These are phyloP conservation scores for Tarenaya hassleriana DNA, from an alignment of 345 rosid genomes.

Conservation along the genomic window DNA sequence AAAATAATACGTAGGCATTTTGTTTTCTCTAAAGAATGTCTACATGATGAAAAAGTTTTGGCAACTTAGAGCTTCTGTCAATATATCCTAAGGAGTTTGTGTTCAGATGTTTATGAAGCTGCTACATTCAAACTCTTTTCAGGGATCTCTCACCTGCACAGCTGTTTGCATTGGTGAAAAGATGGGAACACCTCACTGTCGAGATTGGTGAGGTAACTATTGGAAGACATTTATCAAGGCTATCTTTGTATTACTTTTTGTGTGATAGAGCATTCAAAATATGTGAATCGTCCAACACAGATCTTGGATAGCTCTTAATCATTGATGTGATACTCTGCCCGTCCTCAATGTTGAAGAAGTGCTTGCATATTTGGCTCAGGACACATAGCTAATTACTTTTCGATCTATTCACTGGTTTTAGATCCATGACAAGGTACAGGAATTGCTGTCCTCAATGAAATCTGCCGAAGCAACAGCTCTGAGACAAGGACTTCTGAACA, in stretches of 20 bases:
- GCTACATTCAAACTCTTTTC: constrained; percentile 30
- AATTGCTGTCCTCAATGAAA: constrained; percentile 48
- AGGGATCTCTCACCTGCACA: constrained; percentile 67
- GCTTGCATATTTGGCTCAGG: background rate
- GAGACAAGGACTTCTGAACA: constrained; percentile 44
- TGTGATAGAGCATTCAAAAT: constrained; percentile 5
- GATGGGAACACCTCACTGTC: constrained; percentile 54
- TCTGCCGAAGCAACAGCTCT: constrained; percentile 42
- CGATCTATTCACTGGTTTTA: constrained; percentile 27
- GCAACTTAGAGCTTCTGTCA: constrained; percentile 11
- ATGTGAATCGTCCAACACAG: no score
- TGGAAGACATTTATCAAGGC: background rate
- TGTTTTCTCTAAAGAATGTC: no score
- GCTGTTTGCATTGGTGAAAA: constrained; percentile 46
- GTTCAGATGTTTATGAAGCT: constrained; percentile 18
- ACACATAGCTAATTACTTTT: background rate
- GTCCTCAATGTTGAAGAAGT: background rate
- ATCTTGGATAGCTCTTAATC: constrained; percentile 2
- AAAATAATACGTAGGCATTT: no score
- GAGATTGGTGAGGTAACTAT: constrained; percentile 51
- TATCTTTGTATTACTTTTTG: background rate
- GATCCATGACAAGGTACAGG: constrained; percentile 66
- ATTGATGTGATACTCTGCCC: constrained; percentile 4
- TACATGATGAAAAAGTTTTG: background rate
- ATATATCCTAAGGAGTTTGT: constrained; percentile 12